Percentiles rank a stretch among this genome's conserved stretches.
Evolutionary conservation across 371 early-diverging fungal genomes (phyloP).

Genomic region (Haplosporangium sp.): DNA sequence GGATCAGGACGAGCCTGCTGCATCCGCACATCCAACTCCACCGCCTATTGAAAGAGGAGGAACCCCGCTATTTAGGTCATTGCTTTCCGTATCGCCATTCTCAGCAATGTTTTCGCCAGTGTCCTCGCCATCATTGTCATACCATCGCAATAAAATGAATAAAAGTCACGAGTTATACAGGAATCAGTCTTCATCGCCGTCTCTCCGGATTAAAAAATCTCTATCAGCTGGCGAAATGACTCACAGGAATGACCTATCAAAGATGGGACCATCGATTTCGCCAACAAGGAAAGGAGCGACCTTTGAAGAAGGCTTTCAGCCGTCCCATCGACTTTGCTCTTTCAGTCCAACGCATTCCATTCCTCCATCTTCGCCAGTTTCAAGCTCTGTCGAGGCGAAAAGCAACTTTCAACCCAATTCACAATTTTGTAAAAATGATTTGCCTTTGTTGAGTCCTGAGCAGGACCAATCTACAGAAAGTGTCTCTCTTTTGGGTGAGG

Average conservation of each 20-base stretch:
- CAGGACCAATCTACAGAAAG: not conserved
- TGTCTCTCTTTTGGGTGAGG: slow-evolving; percentile 11
- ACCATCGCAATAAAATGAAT: not conserved
- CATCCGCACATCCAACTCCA: slow-evolving; percentile 3
- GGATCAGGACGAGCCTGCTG: not conserved
- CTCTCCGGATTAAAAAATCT: slow-evolving; percentile 4
- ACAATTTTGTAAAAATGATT: not conserved
- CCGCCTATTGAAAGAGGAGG: slow-evolving; percentile 21
- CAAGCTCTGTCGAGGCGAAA: not conserved
- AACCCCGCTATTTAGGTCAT: slow-evolving; percentile 62
- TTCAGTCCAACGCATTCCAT: slow-evolving; percentile 21
- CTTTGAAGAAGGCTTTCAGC: not conserved
- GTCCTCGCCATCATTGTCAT: not conserved
- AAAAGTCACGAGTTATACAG: slow-evolving; percentile 1
- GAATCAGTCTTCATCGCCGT: slow-evolving; percentile 1
- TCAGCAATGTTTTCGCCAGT: slow-evolving; percentile 54
- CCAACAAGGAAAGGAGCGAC: not conserved
- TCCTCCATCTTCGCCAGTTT: slow-evolving; percentile 3
- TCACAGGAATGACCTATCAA: not conserved
- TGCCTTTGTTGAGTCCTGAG: not conserved
- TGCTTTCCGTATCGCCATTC: slow-evolving; percentile 64
- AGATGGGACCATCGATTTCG: not conserved
- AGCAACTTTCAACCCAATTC: not conserved
- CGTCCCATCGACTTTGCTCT: slow-evolving; percentile 11
- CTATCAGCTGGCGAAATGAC: slow-evolving; percentile 1